Evolutionary conservation across 2,329 filamentous ascomycete genomes (phyloP), one percentile per base, ranked within the genome.

Genomic region (Fusarium sp.): DNA sequence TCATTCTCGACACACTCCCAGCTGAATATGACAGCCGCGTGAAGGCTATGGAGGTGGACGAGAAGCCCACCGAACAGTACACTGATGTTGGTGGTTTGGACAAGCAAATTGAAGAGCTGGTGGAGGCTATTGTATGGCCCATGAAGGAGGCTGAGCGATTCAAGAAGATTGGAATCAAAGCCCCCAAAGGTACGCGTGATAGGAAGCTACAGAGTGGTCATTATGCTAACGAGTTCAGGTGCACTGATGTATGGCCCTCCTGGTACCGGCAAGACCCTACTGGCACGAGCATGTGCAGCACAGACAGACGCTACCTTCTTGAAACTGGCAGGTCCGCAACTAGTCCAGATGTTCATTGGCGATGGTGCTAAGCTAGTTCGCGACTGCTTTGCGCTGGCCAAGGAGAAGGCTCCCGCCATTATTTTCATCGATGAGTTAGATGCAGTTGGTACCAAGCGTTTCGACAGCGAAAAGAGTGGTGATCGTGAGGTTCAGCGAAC

Each of bases 121-220:
- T 99, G 8, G 95, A 99, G 81, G 95, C 95, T 53, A 95, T 99
- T 45, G 95, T 99, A 28, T 98, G 94, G 94, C 95, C 95, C 2
- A 99, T 99, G 95, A 98, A 98, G 85, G 94, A 99, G 80, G 93
- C 95, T 2, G 96, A 99, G 71, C 88, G 94, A 19, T 99, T 99
- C 83, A 98, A 97, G 86, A 98, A 97, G 85, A 97, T 99, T 73
- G 95, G 95, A 70, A 99, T 99, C 84, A 99, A 99, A 82, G 94
- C 95, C 36, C 95, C 95, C 12, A 99, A 99, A 81, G 95, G 95
- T 97, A 71, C 52, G 5, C 28, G 5, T 12, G 13, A n/a, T 4
- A 35, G 83, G 9, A 93, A 95, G 24, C 3, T 28, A 29, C 3
- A 9, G 34, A 7, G 34, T 43, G 9, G 26, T 22, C n/a, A 7